Evolutionary conservation across 73 alveolate species (phyloP).

Genomic region (Tetrahymena elliotti): DNA sequence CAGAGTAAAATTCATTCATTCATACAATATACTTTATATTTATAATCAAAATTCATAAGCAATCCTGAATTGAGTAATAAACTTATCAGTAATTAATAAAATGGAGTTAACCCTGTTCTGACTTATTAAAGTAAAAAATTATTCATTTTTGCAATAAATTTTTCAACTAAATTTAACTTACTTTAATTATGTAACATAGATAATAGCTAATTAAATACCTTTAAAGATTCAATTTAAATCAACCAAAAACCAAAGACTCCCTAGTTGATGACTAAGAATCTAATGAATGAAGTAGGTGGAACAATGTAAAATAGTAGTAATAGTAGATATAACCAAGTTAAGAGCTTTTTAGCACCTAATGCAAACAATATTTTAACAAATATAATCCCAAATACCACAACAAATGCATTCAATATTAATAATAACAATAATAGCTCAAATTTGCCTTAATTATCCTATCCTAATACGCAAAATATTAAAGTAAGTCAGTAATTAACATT

Average conservation of each 20-base stretch:
- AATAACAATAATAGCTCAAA: not conserved
- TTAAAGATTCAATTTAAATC: not conserved
- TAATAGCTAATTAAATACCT: not conserved
- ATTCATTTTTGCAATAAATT: no score
- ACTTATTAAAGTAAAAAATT: not conserved
- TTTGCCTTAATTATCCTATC: not conserved
- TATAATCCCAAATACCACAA: not conserved
- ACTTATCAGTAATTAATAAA: not conserved
- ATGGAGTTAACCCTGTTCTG: not conserved
- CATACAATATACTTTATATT: no score
- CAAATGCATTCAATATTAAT: not conserved
- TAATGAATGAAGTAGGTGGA: not conserved
- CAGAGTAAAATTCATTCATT: not conserved
- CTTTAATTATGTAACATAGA: not conserved
- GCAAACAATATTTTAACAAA: not conserved
- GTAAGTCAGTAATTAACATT: not conserved
- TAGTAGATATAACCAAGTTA: not conserved
- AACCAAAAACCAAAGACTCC: not conserved
- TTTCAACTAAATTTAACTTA: not conserved
- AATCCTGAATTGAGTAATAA: not conserved
- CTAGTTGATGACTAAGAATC: not conserved
- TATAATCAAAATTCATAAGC: no score
- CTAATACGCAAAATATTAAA: not conserved
- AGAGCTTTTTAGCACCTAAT: not conserved
- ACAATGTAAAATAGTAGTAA: not conserved